phyloP scores from a whole-genome alignment of 352 stramenopile species.

The Globisporangium perplexum region DNA sequence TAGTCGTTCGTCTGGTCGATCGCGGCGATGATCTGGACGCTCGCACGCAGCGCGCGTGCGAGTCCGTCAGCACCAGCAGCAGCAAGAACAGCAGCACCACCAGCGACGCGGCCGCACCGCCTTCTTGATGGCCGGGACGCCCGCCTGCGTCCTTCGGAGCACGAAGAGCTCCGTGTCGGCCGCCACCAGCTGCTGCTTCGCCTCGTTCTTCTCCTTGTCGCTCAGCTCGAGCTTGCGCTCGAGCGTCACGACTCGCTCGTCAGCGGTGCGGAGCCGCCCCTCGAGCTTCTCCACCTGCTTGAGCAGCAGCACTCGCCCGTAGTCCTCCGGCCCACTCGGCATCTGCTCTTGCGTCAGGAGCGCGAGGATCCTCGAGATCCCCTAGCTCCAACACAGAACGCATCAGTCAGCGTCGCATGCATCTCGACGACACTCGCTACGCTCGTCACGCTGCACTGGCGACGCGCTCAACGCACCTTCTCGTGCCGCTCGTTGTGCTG shows the following conservation, averaged over 20 bases:
- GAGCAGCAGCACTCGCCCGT: conserved; percentile 7
- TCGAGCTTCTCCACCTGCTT: conserved; percentile 23
- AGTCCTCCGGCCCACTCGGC: conserved; percentile 15
- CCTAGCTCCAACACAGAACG: not conserved
- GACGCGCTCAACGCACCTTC: conserved; percentile 3
- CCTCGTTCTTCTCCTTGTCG: conserved; percentile 23
- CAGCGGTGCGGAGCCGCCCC: conserved; percentile 12
- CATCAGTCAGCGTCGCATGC: not conserved
- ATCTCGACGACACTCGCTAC: not conserved
- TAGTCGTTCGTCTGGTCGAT: conserved; percentile 29
- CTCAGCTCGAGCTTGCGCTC: conserved; percentile 21
- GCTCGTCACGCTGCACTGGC: too few relatives aligned
- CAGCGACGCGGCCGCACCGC: not conserved
- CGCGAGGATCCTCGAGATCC: conserved; percentile 25
- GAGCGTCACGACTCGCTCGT: conserved; percentile 22
- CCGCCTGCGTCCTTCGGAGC: conserved; percentile 14
- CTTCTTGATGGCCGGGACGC: not conserved
- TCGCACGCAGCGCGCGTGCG: not conserved
- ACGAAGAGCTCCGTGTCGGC: conserved; percentile 41
- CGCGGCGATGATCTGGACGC: conserved; percentile 18
- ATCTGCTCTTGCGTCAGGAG: conserved; percentile 24
- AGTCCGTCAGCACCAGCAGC: not conserved
- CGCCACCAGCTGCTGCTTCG: conserved; percentile 38
- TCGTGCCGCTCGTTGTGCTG: conserved; percentile 16
- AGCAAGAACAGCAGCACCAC: conserved; percentile 1